Evolutionary conservation across 2,329 filamentous ascomycete genomes (phyloP).

Genomic region (Aureobasidium mangrovei): DNA sequence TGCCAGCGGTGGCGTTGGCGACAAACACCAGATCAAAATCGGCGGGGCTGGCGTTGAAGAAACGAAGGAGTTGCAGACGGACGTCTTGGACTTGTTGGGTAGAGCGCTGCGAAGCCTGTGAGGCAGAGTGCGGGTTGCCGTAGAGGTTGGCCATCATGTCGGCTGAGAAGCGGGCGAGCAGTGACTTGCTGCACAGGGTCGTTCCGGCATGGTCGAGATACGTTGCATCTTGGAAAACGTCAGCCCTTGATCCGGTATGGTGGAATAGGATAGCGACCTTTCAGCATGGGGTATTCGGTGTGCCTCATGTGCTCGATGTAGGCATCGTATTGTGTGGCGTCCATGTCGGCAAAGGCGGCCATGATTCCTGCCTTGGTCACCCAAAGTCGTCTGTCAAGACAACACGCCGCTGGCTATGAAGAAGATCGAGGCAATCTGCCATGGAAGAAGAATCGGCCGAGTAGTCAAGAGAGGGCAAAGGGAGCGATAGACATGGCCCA

Average conservation of each 20-base stretch:
- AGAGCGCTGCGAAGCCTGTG: constrained; percentile 68
- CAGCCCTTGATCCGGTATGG: not conserved
- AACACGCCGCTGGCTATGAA: not conserved
- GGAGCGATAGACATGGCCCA: not conserved
- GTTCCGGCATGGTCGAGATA: constrained; percentile 94
- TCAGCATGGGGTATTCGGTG: constrained; percentile 38
- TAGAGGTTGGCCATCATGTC: constrained; percentile 74
- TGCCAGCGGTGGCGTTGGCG: constrained; percentile 81
- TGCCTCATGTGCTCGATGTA: constrained; percentile 40
- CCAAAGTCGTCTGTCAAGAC: not conserved
- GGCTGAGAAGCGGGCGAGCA: constrained; percentile 67
- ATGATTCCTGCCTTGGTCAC: constrained; percentile 24
- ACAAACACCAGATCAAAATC: constrained; percentile 87
- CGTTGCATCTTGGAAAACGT: constrained; percentile 15
- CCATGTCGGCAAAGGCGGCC: constrained; percentile 18
- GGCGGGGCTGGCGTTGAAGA: constrained; percentile 72
- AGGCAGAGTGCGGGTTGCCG: constrained; percentile 83
- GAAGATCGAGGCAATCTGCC: not conserved
- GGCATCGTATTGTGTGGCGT: constrained; percentile 30
- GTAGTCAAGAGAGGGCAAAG: not conserved
- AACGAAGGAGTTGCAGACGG: constrained; percentile 61
- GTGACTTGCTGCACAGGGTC: constrained; percentile 44
- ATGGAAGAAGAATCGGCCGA: not conserved
- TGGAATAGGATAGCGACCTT: not conserved
- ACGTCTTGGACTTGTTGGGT: constrained; percentile 64